Conservation (phyloP, 73 alveolate genomes). For the Blepharisma japonicum region DNA sequence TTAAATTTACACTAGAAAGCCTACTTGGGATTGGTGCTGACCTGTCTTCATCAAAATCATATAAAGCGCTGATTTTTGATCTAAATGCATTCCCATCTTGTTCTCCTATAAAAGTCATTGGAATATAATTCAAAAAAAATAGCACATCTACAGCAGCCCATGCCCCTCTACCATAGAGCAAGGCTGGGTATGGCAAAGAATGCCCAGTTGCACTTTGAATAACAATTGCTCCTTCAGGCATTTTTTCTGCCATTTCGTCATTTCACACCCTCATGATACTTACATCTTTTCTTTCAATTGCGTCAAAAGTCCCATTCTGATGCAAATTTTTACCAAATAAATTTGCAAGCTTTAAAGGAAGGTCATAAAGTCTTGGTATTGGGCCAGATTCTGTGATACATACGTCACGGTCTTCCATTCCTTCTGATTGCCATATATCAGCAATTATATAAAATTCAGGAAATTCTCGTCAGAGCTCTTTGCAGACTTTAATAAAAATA, state of each 20-base stretch:
- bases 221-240: slow-evolving; percentile 88
- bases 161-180: slow-evolving; percentile 81
- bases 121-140: slow-evolving; percentile 92
- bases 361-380: slow-evolving; percentile 89
- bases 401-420: slow-evolving; percentile 82
- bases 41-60: slow-evolving; percentile 39
- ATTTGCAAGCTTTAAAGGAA: slow-evolving; percentile 80
- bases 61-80: slow-evolving; percentile 47
- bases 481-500: slow-evolving; percentile 85
- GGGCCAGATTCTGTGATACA: slow-evolving; percentile 88
- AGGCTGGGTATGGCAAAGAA: slow-evolving; percentile 94
- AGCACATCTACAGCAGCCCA: slow-evolving; percentile 96
- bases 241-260: slow-evolving; percentile 55
- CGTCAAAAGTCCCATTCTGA: slow-evolving; percentile 69
- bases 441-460: slow-evolving; percentile 93
- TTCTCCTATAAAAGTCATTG: slow-evolving; percentile 97
- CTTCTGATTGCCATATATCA: slow-evolving; percentile 94
- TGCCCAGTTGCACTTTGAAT: slow-evolving; percentile 88
- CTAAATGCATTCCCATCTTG: slow-evolving; percentile 82
- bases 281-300: slow-evolving; percentile 49
- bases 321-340: slow-evolving; percentile 88
- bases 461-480: slow-evolving; percentile 75
- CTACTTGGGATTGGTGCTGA: slow-evolving; percentile 30
- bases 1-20: slow-evolving; percentile 2
- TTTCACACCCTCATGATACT: slow-evolving; percentile 66